A percentile compares a stretch with the other conserved stretches of the same genome.
Evolutionary conservation across 2,329 filamentous ascomycete species (phyloP).

Genomic region (Diplodia scrobiculata): DNA sequence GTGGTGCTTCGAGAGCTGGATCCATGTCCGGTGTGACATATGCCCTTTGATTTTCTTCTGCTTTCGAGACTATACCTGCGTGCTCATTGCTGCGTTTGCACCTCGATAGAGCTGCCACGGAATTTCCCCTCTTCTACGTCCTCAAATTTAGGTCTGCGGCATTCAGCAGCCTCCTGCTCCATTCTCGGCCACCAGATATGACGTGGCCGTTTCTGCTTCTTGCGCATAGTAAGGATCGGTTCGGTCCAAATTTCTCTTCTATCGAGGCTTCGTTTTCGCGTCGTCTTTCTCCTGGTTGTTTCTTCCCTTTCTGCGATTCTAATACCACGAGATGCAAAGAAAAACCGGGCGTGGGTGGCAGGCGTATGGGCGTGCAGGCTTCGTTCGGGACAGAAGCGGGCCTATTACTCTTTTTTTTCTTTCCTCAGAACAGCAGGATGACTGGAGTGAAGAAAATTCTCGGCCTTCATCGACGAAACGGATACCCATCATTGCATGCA

Average conservation of each 20-base stretch:
- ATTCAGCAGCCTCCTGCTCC: background rate
- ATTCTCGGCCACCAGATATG: background rate
- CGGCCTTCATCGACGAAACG: conserved; percentile 4
- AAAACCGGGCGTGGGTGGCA: background rate
- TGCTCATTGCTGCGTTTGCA: background rate
- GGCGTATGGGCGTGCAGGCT: background rate
- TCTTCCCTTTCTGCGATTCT: background rate
- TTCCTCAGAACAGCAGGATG: background rate
- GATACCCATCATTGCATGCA: conserved; percentile 24
- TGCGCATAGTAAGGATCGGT: conserved; percentile 1
- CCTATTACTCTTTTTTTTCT: background rate
- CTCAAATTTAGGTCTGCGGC: background rate
- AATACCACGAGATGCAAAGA: background rate
- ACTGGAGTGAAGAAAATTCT: background rate
- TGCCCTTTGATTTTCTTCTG: background rate
- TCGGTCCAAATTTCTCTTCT: background rate
- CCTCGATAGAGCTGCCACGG: background rate
- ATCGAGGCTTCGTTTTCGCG: background rate
- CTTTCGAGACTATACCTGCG: background rate
- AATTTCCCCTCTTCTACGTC: background rate
- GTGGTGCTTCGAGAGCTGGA: background rate
- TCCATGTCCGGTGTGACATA: background rate
- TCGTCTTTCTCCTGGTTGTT: background rate
- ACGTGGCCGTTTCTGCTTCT: background rate
- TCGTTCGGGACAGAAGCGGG: background rate